These are phyloP conservation scores for Salvia splendens DNA, from an alignment of 257 asterid species.

Conservation along the genomic window DNA sequence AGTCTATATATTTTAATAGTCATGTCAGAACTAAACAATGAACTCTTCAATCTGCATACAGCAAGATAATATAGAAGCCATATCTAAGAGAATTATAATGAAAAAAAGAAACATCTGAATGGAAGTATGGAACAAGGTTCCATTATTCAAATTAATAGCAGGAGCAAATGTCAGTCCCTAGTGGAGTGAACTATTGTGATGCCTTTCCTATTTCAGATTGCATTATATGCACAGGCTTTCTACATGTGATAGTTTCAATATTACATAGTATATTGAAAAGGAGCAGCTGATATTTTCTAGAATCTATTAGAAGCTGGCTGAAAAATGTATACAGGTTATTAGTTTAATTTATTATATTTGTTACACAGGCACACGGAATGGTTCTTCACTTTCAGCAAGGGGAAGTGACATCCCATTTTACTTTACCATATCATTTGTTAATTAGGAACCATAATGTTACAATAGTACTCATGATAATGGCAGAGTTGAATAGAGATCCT, in stretches of 20 bases:
- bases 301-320: slow-evolving; percentile 12
- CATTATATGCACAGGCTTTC: slow-evolving; percentile 14
- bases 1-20: background rate
- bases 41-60: background rate
- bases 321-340: slow-evolving; percentile 8
- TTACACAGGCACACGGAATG: background rate
- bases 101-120: background rate
- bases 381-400: background rate
- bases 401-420: background rate
- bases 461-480: background rate
- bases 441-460: slow-evolving; percentile 10
- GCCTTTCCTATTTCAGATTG: slow-evolving; percentile 7
- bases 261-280: background rate
- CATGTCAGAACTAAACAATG: slow-evolving; percentile 10
- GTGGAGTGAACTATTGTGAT: background rate
- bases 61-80: background rate
- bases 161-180: background rate
- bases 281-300: background rate
- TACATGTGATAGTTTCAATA: slow-evolving; percentile 2
- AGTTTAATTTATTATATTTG: background rate
- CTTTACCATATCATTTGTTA: slow-evolving; percentile 7
- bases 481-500: background rate
- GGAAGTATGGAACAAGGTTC: background rate
- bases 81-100: background rate
- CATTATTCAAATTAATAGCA: background rate